phyloP scores from a whole-genome alignment of 2,329 filamentous ascomycete species.

The Fusarium cyanostomum region DNA sequence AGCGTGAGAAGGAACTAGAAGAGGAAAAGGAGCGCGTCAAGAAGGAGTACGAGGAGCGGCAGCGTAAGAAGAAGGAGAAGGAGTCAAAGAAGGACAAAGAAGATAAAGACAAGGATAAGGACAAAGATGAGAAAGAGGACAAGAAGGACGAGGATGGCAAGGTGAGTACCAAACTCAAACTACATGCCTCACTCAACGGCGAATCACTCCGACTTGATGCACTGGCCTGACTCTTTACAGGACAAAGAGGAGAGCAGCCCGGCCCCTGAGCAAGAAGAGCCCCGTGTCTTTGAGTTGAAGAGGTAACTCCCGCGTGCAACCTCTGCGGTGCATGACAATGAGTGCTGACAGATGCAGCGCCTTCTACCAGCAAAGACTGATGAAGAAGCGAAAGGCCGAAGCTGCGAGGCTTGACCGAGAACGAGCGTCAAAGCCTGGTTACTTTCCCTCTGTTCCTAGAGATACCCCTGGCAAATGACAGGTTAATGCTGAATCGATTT shows the following conservation, averaged over 20 bases:
- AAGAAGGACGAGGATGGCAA: constrained; percentile 31
- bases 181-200: background rate
- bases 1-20: constrained; percentile 68
- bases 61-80: constrained; percentile 74
- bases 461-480: constrained; percentile 55
- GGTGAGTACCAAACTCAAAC: constrained; percentile 7
- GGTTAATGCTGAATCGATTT: background rate
- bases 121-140: constrained; percentile 47
- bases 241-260: constrained; percentile 34
- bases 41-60: constrained; percentile 81
- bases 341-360: constrained; percentile 58
- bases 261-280: constrained; percentile 61
- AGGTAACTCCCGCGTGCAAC: constrained; percentile 60
- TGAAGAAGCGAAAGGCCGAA: constrained; percentile 67
- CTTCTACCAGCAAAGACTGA: constrained; percentile 87
- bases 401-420: constrained; percentile 81
- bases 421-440: constrained; percentile 77
- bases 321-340: background rate
- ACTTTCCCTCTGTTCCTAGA: constrained; percentile 87
- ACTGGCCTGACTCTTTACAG: background rate
- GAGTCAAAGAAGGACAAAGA: constrained; percentile 57
- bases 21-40: constrained; percentile 72
- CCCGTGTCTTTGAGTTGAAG: constrained; percentile 84
- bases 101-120: constrained; percentile 53
- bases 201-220: background rate